Evolutionary conservation across 768 basidiomycete genomes (phyloP).

Genomic region (Lyophyllum shimeji): DNA sequence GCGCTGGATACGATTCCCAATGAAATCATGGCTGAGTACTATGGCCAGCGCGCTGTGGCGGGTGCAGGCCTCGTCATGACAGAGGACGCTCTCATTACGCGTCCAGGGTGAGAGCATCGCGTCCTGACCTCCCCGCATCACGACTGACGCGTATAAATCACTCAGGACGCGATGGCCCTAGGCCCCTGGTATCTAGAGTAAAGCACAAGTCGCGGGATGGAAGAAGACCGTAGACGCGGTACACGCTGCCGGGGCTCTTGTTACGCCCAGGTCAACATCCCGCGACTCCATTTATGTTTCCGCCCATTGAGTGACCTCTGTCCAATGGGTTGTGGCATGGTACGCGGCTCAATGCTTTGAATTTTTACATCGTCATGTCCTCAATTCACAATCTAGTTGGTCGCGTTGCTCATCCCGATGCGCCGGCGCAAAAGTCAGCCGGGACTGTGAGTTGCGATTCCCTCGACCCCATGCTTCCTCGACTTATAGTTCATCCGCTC

Average conservation of each 20-base stretch:
- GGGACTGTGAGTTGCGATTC: slow-evolving; percentile 24
- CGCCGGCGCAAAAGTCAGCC: slow-evolving; percentile 34
- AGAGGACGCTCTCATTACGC: slow-evolving; percentile 37
- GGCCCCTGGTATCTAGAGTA: slow-evolving; percentile 48
- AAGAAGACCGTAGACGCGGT: slow-evolving; percentile 46
- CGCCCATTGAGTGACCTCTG: neutral
- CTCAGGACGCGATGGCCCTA: slow-evolving; percentile 42
- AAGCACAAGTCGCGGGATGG: slow-evolving; percentile 44
- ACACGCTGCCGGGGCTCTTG: slow-evolving; percentile 41
- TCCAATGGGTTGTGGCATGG: slow-evolving; percentile 36
- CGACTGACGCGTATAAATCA: neutral
- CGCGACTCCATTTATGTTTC: neutral
- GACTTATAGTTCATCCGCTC: slow-evolving; percentile 11
- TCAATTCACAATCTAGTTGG: neutral
- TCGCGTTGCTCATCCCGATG: neutral
- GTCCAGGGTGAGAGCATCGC: slow-evolving; percentile 35
- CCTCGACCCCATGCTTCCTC: neutral
- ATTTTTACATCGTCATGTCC: neutral
- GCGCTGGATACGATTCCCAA: slow-evolving; percentile 32
- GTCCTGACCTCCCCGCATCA: neutral
- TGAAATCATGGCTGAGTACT: slow-evolving; percentile 35
- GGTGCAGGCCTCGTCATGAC: slow-evolving; percentile 35
- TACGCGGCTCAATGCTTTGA: slow-evolving; percentile 14
- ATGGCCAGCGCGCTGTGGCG: slow-evolving; percentile 34
- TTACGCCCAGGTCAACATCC: slow-evolving; percentile 41